phyloP scores from a whole-genome alignment of 2,329 filamentous ascomycete species.

The Calonectria pseudoreteaudii region DNA sequence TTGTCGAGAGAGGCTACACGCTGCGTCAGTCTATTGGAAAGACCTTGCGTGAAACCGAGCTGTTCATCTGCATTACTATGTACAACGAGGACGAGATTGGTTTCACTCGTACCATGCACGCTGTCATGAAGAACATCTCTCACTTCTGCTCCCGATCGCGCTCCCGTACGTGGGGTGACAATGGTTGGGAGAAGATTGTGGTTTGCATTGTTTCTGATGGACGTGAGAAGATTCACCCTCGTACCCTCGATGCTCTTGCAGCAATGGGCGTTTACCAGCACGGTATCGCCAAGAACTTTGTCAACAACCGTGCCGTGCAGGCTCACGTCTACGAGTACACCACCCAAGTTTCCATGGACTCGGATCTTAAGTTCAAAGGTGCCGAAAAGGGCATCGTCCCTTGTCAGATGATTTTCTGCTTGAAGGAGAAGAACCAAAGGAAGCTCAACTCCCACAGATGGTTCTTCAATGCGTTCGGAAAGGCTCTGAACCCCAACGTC shows the following conservation, averaged over 20 bases:
- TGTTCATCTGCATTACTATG: conserved; percentile 98
- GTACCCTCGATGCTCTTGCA: conserved; percentile 92
- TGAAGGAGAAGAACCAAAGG: conserved; percentile 97
- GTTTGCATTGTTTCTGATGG: conserved; percentile 97
- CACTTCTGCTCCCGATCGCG: conserved; percentile 95
- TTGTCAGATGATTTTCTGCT: conserved; percentile 97
- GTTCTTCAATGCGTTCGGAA: conserved; percentile 99
- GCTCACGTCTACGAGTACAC: conserved; percentile 99
- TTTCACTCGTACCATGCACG: conserved; percentile 98
- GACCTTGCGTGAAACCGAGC: conserved; percentile 88
- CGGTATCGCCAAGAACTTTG: conserved; percentile 97
- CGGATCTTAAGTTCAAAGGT: conserved; percentile 98
- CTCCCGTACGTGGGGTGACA: conserved; percentile 95
- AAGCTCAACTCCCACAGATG: conserved; percentile 98
- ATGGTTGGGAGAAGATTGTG: conserved; percentile 99
- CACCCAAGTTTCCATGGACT: conserved; percentile 94
- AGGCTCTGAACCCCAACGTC: conserved; percentile 92
- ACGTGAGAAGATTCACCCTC: conserved; percentile 87
- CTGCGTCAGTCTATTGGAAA: conserved; percentile 89
- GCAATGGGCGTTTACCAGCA: conserved; percentile 99
- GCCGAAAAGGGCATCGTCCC: conserved; percentile 99
- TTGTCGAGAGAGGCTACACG: conserved; percentile 88
- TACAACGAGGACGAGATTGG: conserved; percentile 98
- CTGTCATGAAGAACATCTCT: conserved; percentile 97
- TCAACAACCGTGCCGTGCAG: conserved; percentile 95